Base-by-base conservation (phyloP, 1,284 basidiomycete genomes). In the Neolentinus lepideus region DNA sequence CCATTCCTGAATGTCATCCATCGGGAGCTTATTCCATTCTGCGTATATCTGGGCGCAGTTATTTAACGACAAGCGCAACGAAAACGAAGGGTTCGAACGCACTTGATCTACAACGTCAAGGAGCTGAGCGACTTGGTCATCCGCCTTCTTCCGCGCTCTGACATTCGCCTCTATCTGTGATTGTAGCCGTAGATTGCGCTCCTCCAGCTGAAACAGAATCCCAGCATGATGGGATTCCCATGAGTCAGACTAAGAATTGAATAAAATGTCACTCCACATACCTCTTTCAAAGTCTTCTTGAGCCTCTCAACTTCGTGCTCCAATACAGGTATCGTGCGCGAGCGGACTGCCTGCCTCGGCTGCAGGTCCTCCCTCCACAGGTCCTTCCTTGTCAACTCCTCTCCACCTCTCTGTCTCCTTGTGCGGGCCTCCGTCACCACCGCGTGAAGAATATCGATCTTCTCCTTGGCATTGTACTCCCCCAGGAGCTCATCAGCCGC, bases 351-450 rank as follows among this genome's bases (percentile, higher is more conserved):
- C 38, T 72, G 74, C 11, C 72, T 74, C 1, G 87, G 84, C 52
- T 80, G 75, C 19, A 88, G 67, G 55, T 81, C 72, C 52, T 83
- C 78, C 58, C 69, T 76, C 86, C 86, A 89, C 0, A 76, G 62
- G 63, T 88, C 84, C n/a, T 73, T 76, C 0, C 71, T 71, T 9
- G 62, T 61, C 16, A 66, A 64, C 38, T 75, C 75, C 3, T 35
- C 51, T 4, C 33, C 51, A 9, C 73, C 75, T n/a, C 65, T 67
- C 53, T 76, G 71, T 58, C 82, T 83, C 26, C 83, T 74, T n/a
- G 78, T 75, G n/a, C 83, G 80, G 0, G 85, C 87, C 47, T 88
- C 86, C 2, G 74, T 80, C 1, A 90, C 81, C 10, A 88, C 78
- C 10, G 75, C 73, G 58, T 90, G 88, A 9, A 90, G 72, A 3